These are phyloP conservation scores for Crithidia sp. DNA, from an alignment of 208 protist genomes.

Conservation along the genomic window DNA sequence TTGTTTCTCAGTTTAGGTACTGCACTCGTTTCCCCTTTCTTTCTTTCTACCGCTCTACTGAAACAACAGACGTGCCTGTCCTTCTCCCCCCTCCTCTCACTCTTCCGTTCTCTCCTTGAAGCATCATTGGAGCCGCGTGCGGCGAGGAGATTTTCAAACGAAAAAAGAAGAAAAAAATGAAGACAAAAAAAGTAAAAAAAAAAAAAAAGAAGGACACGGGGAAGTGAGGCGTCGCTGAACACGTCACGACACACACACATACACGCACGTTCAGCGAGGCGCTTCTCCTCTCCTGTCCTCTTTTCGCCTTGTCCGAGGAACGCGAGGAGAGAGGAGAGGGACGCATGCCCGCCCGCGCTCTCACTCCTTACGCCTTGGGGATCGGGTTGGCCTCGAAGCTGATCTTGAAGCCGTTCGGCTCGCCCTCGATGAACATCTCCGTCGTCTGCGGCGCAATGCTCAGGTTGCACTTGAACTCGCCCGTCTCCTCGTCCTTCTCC, in stretches of 20 bases:
- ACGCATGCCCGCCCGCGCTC: not conserved
- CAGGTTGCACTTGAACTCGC: conserved; percentile 73
- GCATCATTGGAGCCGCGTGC: not conserved
- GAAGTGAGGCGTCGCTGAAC: not conserved
- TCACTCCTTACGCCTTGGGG: conserved; percentile 24
- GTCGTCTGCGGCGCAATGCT: conserved; percentile 54
- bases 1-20: too few species aligned
- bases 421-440: conserved; percentile 82
- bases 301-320: conserved; percentile 6
- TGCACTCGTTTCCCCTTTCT: too few species aligned
- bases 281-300: not conserved
- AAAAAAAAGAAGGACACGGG: not conserved
- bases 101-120: not conserved
- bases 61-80: too few species aligned
- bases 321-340: conserved; percentile 1
- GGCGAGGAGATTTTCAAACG: not conserved
- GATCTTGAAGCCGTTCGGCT: conserved; percentile 84
- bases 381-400: conserved; percentile 75
- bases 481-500: conserved; percentile 47
- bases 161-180: conserved; percentile 8
- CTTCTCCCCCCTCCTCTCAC: not conserved
- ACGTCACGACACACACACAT: conserved; percentile 1
- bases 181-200: not conserved
- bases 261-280: not conserved
- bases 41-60: too few species aligned